These are phyloP conservation scores for Globisporangium acanthophoron DNA, from an alignment of 352 stramenopile genomes.

Conservation along the genomic window DNA sequence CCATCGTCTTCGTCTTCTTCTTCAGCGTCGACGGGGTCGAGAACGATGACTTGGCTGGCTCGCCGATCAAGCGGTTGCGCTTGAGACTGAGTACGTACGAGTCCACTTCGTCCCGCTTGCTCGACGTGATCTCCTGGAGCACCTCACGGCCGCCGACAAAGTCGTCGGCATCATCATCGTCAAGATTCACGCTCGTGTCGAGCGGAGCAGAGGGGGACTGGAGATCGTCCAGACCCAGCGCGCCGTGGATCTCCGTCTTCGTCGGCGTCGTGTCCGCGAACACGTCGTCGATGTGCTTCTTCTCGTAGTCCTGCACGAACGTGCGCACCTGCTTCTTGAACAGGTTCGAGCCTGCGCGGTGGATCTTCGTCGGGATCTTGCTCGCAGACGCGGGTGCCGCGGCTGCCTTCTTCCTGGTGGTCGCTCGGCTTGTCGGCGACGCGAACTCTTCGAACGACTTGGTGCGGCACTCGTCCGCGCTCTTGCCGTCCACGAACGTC, in stretches of 20 bases:
- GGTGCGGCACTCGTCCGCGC: slow-evolving; percentile 45
- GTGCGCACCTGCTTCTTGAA: slow-evolving; percentile 84
- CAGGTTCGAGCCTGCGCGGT: slow-evolving; percentile 62
- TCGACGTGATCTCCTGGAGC: slow-evolving; percentile 49
- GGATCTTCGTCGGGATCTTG: slow-evolving; percentile 42
- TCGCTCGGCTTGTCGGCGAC: slow-evolving; percentile 32
- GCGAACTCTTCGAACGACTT: slow-evolving; percentile 57
- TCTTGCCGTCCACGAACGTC: slow-evolving; percentile 51
- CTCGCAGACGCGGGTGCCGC: not conserved
- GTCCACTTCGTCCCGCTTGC: slow-evolving; percentile 66
- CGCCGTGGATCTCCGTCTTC: slow-evolving; percentile 23
- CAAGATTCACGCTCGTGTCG: slow-evolving; percentile 17
- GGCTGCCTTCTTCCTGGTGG: slow-evolving; percentile 16
- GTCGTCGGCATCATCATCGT: slow-evolving; percentile 37
- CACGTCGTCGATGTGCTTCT: slow-evolving; percentile 68
- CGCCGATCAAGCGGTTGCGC: slow-evolving; percentile 26
- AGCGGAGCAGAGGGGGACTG: slow-evolving; percentile 31
- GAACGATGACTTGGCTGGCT: slow-evolving; percentile 7
- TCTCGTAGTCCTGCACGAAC: slow-evolving; percentile 66
- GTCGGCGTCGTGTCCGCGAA: slow-evolving; percentile 51
- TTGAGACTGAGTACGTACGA: slow-evolving; percentile 72
- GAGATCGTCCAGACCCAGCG: slow-evolving; percentile 36
- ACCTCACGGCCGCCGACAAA: slow-evolving; percentile 27
- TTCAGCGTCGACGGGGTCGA: slow-evolving; percentile 10
- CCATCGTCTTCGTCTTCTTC: slow-evolving; percentile 33